phyloP scores from a whole-genome alignment of 2,329 filamentous ascomycete genomes.

The Rutstroemia sydowiana region DNA sequence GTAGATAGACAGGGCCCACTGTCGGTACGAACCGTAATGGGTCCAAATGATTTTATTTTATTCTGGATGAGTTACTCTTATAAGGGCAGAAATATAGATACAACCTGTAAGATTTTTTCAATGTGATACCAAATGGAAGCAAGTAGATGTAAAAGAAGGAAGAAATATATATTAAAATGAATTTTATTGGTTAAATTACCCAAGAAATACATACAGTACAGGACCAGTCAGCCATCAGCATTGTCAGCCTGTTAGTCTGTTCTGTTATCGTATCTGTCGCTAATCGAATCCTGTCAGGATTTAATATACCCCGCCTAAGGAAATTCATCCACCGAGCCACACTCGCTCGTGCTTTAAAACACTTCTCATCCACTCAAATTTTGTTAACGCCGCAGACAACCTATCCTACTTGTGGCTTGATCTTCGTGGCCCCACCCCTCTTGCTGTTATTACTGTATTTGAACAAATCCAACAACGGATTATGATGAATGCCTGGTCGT shows the following conservation, averaged over 20 bases:
- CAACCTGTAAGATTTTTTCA: too few species aligned
- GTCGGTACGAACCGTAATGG: conserved; percentile 1
- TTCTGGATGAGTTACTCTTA: too few species aligned
- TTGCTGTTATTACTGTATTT: background rate
- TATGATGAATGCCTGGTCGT: conserved; percentile 2
- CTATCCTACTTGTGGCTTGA: conserved; percentile 1
- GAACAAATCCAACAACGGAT: background rate
- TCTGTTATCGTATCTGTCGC: background rate
- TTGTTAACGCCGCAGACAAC: conserved; percentile 5
- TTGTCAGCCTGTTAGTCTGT: conserved; percentile 3
- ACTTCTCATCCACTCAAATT: background rate
- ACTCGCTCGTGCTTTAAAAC: background rate
- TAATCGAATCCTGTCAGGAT: conserved; percentile 1
- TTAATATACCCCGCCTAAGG: too few species aligned
- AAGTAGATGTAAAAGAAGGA: too few species aligned
- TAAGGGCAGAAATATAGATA: too few species aligned
- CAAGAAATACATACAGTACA: too few species aligned
- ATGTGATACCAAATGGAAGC: too few species aligned
- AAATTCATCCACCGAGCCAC: background rate
- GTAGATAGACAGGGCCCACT: too few species aligned
- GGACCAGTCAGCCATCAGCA: too few species aligned
- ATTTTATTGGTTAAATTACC: background rate
- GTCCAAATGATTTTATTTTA: background rate
- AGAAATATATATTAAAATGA: too few species aligned
- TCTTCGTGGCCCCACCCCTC: background rate